phyloP scores from a whole-genome alignment of 495 filamentous ascomycete genomes.

The Xylaria acuta region DNA sequence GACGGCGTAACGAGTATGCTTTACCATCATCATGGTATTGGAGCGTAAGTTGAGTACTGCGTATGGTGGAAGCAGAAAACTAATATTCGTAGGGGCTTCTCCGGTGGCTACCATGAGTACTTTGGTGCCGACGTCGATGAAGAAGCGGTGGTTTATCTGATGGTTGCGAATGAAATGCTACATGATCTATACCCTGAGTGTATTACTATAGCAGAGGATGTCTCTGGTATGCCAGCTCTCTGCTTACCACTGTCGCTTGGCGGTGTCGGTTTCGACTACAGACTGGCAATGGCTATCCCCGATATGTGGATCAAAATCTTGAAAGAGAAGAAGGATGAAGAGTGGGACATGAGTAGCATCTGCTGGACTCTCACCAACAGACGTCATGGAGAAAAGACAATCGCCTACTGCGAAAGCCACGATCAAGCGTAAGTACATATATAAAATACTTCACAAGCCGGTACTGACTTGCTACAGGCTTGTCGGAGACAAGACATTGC shows the following conservation, averaged over 20 bases:
- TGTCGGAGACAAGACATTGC: constrained; percentile 92
- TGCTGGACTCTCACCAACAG: constrained; percentile 88
- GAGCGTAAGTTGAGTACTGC: constrained; percentile 74
- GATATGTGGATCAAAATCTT: constrained; percentile 99
- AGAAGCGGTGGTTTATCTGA: constrained; percentile 93
- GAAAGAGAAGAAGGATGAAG: constrained; percentile 88
- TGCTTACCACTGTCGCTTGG: constrained; percentile 85
- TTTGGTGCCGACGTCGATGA: constrained; percentile 93
- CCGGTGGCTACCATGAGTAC: constrained; percentile 98
- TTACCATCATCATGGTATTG: constrained; percentile 94
- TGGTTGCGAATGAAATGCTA: constrained; percentile 96
- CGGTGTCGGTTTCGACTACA: constrained; percentile 95
- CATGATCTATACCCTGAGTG: constrained; percentile 83
- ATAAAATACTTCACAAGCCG: constrained; percentile 3
- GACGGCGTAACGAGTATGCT: constrained; percentile 99
- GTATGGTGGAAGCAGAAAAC: background rate
- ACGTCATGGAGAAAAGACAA: constrained; percentile 96
- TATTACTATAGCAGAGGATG: constrained; percentile 95
- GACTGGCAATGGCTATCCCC: constrained; percentile 96
- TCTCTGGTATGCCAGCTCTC: constrained; percentile 96
- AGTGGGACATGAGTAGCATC: constrained; percentile 91
- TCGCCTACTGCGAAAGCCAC: constrained; percentile 95
- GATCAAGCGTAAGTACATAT: constrained; percentile 86
- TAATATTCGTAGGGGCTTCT: constrained; percentile 75
- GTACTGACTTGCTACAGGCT: constrained; percentile 65